These are phyloP conservation scores for Rutstroemia sp. DNA, from an alignment of 2,329 filamentous ascomycete species.

Conservation along the genomic window DNA sequence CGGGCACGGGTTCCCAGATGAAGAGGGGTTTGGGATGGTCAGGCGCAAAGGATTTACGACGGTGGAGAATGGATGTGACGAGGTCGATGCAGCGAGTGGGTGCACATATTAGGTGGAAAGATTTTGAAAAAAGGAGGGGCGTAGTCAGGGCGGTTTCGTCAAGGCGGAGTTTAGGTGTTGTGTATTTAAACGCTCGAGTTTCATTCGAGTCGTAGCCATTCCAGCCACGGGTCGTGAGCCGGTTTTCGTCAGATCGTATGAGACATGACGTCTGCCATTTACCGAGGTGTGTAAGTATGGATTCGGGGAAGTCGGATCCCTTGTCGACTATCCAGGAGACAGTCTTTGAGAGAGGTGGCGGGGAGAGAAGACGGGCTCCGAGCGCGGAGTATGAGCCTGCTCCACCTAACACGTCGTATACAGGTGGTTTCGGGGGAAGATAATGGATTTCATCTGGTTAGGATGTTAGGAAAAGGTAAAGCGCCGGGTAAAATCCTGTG, in stretches of 20 bases:
- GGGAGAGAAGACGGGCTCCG: conserved; percentile 82
- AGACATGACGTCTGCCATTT: conserved; percentile 71
- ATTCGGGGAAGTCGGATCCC: conserved; percentile 75
- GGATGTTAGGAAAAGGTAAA: conserved; percentile 13
- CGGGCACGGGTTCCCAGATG: conserved; percentile 93
- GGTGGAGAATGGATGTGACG: conserved; percentile 59
- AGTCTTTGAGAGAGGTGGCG: conserved; percentile 50
- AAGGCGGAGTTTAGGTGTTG: conserved; percentile 77
- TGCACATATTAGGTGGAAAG: conserved; percentile 85
- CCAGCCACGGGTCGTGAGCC: conserved; percentile 83
- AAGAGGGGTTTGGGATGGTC: conserved; percentile 56
- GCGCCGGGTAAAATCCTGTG: not conserved
- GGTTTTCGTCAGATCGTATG: conserved; percentile 50
- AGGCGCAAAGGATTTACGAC: conserved; percentile 38
- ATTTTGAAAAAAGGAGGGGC: conserved; percentile 60
- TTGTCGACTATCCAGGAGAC: conserved; percentile 90
- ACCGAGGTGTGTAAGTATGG: conserved; percentile 55
- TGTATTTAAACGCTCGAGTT: conserved; percentile 73
- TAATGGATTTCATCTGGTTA: conserved; percentile 83
- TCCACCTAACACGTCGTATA: conserved; percentile 75
- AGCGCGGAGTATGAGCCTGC: conserved; percentile 81
- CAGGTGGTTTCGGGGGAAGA: conserved; percentile 57
- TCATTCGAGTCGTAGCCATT: conserved; percentile 76
- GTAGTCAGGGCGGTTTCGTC: conserved; percentile 63
- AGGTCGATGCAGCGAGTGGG: conserved; percentile 69